Percentiles rank a stretch among this genome's conserved stretches.
Evolutionary conservation across 225 moss, liverwort and hornwort genomes (phyloP).

Genomic region (Polytrichum formosum): DNA sequence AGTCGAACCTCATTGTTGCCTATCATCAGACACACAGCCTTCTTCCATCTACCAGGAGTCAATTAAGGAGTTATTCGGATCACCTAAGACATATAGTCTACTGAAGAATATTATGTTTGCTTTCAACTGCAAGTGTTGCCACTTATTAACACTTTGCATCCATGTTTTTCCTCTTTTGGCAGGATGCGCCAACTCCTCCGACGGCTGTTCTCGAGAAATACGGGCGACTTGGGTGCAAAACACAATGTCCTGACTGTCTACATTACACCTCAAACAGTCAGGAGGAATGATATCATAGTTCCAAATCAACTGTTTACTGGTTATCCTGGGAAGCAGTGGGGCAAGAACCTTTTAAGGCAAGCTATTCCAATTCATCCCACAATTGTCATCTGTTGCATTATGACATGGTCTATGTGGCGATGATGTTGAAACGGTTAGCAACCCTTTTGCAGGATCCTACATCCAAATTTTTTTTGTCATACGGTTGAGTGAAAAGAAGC

Average conservation of each 20-base stretch:
- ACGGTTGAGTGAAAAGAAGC: not conserved
- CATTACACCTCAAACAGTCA: no score
- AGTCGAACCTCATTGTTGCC: no score
- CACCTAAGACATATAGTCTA: no score
- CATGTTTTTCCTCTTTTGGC: not conserved
- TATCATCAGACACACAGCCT: no score
- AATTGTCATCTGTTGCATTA: not conserved
- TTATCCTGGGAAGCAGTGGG: not conserved
- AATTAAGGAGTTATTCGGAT: no score
- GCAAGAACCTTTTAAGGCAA: not conserved
- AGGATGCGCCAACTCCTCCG: constrained; percentile 27
- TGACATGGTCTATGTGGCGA: not conserved
- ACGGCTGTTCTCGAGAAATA: not conserved
- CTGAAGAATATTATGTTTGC: not conserved
- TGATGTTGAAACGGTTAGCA: no score
- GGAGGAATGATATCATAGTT: not conserved
- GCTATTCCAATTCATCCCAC: not conserved
- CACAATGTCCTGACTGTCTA: no score
- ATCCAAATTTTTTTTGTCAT: not conserved
- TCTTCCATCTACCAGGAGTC: no score
- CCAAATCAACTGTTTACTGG: not conserved
- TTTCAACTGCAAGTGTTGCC: no score
- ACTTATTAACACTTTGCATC: no score
- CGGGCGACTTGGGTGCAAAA: no score
- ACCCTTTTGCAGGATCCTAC: not conserved